These are phyloP conservation scores for Mortierella sp. DNA, from an alignment of 371 early-diverging fungal species.

Conservation along the genomic window DNA sequence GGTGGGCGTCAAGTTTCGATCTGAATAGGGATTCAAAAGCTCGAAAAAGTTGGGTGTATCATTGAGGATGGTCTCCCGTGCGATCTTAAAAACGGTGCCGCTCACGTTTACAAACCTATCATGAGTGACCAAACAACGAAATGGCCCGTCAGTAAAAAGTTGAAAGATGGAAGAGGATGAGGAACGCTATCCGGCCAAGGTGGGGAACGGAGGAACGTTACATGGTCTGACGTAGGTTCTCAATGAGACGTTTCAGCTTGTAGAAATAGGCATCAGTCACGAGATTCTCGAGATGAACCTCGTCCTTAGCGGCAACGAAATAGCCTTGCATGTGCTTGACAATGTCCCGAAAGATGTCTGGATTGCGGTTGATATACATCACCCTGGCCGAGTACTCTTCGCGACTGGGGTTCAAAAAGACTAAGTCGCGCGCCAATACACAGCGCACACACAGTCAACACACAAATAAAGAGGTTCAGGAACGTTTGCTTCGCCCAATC, in stretches of 20 bases:
- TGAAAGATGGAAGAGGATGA: not conserved
- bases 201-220: constrained; percentile 8
- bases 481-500: no score
- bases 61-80: constrained; percentile 33
- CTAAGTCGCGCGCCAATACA: constrained; percentile 10
- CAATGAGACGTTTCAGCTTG: constrained; percentile 60
- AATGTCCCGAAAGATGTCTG: constrained; percentile 65
- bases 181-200: not conserved
- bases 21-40: constrained; percentile 39
- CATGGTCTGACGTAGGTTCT: constrained; percentile 58
- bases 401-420: constrained; percentile 34
- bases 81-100: constrained; percentile 44
- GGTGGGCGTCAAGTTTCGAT: constrained; percentile 58
- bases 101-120: constrained; percentile 44
- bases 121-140: no score
- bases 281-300: constrained; percentile 57
- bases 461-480: no score
- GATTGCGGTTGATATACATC: constrained; percentile 69
- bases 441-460: no score
- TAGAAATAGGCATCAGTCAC: constrained; percentile 64
- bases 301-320: constrained; percentile 61
- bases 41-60: constrained; percentile 41
- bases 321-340: constrained; percentile 72
- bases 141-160: no score
- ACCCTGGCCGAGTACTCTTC: constrained; percentile 46